Percentiles rank a stretch among this genome's conserved stretches.
Evolutionary conservation across 2,329 filamentous ascomycete genomes (phyloP).

Genomic region (Hirsutella minnesotensis): DNA sequence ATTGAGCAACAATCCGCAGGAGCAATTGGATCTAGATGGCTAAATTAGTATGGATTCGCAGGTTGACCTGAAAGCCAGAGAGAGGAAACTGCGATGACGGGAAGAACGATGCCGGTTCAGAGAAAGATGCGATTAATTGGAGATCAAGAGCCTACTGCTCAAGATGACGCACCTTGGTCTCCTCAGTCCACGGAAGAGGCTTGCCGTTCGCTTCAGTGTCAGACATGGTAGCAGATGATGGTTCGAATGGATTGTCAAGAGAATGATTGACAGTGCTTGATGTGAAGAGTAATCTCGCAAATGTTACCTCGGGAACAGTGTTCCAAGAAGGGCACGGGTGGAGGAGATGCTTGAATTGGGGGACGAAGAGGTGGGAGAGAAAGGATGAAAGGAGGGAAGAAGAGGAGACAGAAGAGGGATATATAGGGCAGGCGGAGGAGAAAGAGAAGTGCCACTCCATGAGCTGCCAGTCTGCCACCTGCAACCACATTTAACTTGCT

Average conservation of each 20-base stretch:
- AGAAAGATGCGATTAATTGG: not conserved
- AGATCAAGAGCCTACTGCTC: too few relatives aligned
- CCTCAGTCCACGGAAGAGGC: constrained; percentile 21
- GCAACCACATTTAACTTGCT: too few relatives aligned
- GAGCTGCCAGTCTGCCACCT: too few relatives aligned
- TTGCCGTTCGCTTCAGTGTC: constrained; percentile 15
- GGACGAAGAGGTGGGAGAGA: not conserved
- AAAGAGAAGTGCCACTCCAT: too few relatives aligned
- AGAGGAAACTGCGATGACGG: not conserved
- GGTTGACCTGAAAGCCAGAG: too few relatives aligned
- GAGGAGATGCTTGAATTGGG: not conserved
- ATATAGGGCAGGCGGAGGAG: too few relatives aligned
- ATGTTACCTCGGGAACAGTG: too few relatives aligned
- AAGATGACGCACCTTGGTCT: constrained; percentile 19
- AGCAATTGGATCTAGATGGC: constrained; percentile 20
- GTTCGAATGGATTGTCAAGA: not conserved
- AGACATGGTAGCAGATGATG: not conserved
- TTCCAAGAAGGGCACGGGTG: too few relatives aligned
- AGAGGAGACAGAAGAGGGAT: too few relatives aligned
- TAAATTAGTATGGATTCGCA: not conserved
- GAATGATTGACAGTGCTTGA: not conserved
- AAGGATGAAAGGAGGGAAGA: not conserved
- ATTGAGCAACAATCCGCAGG: constrained; percentile 21
- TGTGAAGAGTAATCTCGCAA: too few relatives aligned
- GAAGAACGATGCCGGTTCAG: not conserved